Evolutionary conservation across 2,329 filamentous ascomycete species (phyloP), one percentile per base, ranked within the genome.

Genomic region (Colletotrichum paranaense): DNA sequence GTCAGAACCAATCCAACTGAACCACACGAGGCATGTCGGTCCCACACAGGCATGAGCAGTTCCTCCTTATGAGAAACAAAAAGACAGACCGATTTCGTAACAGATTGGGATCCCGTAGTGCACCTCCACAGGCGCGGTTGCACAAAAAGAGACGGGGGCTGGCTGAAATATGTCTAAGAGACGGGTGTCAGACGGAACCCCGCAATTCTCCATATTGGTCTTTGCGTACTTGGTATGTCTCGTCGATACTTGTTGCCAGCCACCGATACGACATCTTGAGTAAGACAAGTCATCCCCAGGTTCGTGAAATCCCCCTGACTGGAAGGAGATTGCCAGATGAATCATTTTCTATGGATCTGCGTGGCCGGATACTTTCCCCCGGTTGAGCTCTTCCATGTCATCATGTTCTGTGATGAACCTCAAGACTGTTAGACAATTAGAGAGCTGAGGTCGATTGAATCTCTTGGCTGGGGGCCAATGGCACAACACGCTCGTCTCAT

Each of bases 141-240:
- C 16, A 35, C 26, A 42, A 22, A 9, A 28, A n/a, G 16, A 56
- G 64, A 68, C 22, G 57, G 7, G 12, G 57, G 35, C 46, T 60
- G 28, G 56, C 56, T 58, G 42, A 46, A n/a, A 56, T 49, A 32
- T 62, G 52, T 63, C 52, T 62, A 49, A 62, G 64, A 62, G 52
- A 63, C 65, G 58, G 38, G 68, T 58, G 58, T 68, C 52, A 59
- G 46, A 42, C 69, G 49, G 28, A 68, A 63, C 69, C 58, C 69
- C 69, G 59, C 65, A 68, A 62, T 68, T 53, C 63, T 30, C n/a
- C 38, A 38, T 28, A 14, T 16, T 55, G 46, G 58, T n/a, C 55
- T 52, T 42, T 22, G 30, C 57, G 26, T 12, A 26, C 26, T 26
- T 26, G 26, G 26, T 26, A 55, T 72, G 65, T 68, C 65, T 72